These are phyloP conservation scores for Nitzschia sp. DNA, from an alignment of 108 stramenopile species.

Conservation along the genomic window DNA sequence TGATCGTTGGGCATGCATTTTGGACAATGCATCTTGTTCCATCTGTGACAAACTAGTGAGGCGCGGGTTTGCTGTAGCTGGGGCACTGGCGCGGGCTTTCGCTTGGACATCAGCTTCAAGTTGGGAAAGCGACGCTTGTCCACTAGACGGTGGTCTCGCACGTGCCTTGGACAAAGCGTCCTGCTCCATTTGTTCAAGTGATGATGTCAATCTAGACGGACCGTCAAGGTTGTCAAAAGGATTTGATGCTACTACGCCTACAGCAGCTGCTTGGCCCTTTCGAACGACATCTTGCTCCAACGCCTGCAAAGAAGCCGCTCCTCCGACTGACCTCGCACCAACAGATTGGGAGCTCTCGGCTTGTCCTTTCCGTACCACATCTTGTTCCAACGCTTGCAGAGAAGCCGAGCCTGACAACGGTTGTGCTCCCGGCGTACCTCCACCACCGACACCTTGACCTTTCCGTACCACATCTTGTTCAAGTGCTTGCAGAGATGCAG, in stretches of 20 bases:
- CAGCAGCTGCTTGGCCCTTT: not conserved
- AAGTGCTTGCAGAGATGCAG: not conserved
- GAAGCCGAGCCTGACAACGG: not conserved
- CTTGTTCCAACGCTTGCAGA: not conserved
- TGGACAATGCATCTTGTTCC: not conserved
- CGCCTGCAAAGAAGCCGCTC: not conserved
- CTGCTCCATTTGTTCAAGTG: not conserved
- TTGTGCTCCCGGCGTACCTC: not conserved
- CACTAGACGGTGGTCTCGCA: not conserved
- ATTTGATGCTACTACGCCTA: not conserved
- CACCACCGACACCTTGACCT: not conserved
- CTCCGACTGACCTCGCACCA: not conserved
- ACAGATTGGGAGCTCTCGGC: not conserved
- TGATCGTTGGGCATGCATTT: not conserved
- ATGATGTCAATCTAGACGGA: not conserved
- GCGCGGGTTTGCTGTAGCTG: not conserved
- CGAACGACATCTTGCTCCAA: constrained; percentile 4
- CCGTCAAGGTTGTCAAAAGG: not conserved
- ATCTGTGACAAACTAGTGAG: not conserved
- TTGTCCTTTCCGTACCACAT: not conserved
- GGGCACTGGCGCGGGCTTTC: not conserved
- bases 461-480: not conserved
- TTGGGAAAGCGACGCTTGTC: not conserved
- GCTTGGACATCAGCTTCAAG: not conserved
- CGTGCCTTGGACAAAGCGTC: not conserved